These are phyloP conservation scores for Hawksworthiomyces lignivorus DNA, from an alignment of 2,329 filamentous ascomycete species.

Conservation along the genomic window DNA sequence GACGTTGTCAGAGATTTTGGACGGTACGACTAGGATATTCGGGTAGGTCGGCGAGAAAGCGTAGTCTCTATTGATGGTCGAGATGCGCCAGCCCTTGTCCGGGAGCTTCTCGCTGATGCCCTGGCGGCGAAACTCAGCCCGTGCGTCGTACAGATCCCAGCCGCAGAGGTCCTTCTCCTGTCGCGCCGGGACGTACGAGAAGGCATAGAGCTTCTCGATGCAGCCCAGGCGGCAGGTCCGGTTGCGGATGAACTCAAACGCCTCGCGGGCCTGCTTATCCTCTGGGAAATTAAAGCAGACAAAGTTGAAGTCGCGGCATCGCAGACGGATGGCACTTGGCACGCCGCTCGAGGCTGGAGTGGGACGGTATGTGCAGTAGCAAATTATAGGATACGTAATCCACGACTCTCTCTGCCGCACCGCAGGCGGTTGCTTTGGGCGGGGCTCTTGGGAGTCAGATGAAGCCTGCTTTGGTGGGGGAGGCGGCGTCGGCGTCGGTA, in stretches of 20 bases:
- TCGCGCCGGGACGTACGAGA: constrained; percentile 69
- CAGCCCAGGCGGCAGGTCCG: constrained; percentile 75
- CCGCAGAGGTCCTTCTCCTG: constrained; percentile 69
- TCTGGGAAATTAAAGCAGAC: constrained; percentile 81
- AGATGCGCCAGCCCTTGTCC: constrained; percentile 80
- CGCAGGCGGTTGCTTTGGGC: constrained; percentile 19
- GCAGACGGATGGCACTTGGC: constrained; percentile 74
- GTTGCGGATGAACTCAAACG: constrained; percentile 76
- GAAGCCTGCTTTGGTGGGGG: not conserved
- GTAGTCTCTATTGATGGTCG: constrained; percentile 84
- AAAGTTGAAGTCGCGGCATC: constrained; percentile 89
- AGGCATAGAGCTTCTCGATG: constrained; percentile 87
- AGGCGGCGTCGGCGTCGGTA: constrained; percentile 22
- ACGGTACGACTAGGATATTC: constrained; percentile 73
- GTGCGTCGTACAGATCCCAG: constrained; percentile 79
- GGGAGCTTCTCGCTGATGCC: constrained; percentile 76
- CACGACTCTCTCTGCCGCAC: constrained; percentile 59
- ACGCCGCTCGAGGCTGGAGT: constrained; percentile 61
- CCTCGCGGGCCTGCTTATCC: constrained; percentile 68
- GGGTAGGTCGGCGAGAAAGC: constrained; percentile 91
- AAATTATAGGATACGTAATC: constrained; percentile 92
- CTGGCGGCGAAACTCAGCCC: constrained; percentile 77
- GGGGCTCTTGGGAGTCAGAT: not conserved
- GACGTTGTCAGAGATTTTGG: constrained; percentile 90
- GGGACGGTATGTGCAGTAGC: constrained; percentile 69